phyloP scores from a whole-genome alignment of 768 basidiomycete genomes.

The Suillus lakei region DNA sequence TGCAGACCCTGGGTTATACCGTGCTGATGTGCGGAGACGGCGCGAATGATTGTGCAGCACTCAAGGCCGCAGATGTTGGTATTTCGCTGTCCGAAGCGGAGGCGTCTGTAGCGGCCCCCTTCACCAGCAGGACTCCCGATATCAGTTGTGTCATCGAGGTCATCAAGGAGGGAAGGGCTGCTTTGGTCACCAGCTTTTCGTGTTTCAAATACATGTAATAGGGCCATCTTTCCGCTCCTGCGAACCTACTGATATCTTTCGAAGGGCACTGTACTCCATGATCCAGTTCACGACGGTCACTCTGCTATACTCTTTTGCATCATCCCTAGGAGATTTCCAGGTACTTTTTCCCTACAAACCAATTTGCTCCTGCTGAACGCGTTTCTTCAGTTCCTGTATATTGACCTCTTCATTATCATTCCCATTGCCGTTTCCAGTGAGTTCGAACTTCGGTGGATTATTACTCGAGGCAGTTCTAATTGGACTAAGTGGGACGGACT shows the following conservation, averaged over 20 bases:
- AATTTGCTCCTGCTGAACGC: not conserved
- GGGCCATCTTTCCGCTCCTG: slow-evolving; percentile 35
- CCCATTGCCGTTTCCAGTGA: slow-evolving; percentile 95
- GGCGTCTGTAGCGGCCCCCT: slow-evolving; percentile 97
- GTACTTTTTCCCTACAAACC: slow-evolving; percentile 45
- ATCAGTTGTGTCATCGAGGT: slow-evolving; percentile 96
- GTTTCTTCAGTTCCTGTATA: slow-evolving; percentile 82
- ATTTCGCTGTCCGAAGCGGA: slow-evolving; percentile 97
- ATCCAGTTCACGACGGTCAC: slow-evolving; percentile 99
- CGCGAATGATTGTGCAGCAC: slow-evolving; percentile 97
- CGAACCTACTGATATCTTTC: slow-evolving; percentile 16
- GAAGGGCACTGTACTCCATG: slow-evolving; percentile 97
- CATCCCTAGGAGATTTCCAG: slow-evolving; percentile 96
- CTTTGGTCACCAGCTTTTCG: slow-evolving; percentile 96
- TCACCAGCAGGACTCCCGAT: slow-evolving; percentile 92
- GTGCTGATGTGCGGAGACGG: slow-evolving; percentile 99
- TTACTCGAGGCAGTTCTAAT: slow-evolving; percentile 9
- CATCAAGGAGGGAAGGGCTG: slow-evolving; percentile 94
- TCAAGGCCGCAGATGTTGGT: slow-evolving; percentile 98
- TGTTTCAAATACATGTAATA: slow-evolving; percentile 98
- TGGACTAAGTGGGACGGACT: slow-evolving; percentile 85
- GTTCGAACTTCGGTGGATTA: slow-evolving; percentile 39
- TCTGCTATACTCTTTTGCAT: slow-evolving; percentile 93
- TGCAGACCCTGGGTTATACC: slow-evolving; percentile 92
- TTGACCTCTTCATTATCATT: slow-evolving; percentile 97